These are phyloP conservation scores for Colletotrichum costaricense DNA, from an alignment of 2,329 filamentous ascomycete genomes.

Conservation along the genomic window DNA sequence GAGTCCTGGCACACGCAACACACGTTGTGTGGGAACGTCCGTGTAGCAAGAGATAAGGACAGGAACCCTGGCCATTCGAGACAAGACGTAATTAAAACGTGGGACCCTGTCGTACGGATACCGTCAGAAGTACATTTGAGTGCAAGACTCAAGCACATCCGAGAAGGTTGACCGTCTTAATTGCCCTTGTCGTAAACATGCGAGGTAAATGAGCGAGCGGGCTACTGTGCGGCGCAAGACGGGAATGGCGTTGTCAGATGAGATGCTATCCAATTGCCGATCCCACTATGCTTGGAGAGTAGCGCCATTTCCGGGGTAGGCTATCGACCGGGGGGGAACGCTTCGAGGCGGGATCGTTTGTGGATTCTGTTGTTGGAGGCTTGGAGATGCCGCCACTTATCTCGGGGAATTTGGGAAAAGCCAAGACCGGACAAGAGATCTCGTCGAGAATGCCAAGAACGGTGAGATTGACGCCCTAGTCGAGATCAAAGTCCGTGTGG, in stretches of 20 bases:
- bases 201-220: not conserved
- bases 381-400: not conserved
- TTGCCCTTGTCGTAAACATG: not conserved
- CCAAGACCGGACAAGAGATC: slow-evolving; percentile 8
- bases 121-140: slow-evolving; percentile 2
- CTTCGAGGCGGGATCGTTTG: not conserved
- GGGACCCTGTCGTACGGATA: slow-evolving; percentile 9
- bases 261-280: slow-evolving; percentile 1
- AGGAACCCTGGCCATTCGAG: not conserved
- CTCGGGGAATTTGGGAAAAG: not conserved
- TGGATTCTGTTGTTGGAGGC: not conserved
- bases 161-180: not conserved
- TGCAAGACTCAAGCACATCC: not conserved
- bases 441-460: not conserved
- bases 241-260: not conserved
- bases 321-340: not conserved
- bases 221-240: not conserved
- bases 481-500: not conserved
- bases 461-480: not conserved
- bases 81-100: slow-evolving; percentile 15
- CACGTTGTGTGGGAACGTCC: not conserved
- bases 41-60: not conserved
- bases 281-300: not conserved
- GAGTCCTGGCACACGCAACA: not conserved
- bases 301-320: not conserved